Conservation (phyloP, 2,329 filamentous ascomycete species). For the Elsinoe australis region DNA sequence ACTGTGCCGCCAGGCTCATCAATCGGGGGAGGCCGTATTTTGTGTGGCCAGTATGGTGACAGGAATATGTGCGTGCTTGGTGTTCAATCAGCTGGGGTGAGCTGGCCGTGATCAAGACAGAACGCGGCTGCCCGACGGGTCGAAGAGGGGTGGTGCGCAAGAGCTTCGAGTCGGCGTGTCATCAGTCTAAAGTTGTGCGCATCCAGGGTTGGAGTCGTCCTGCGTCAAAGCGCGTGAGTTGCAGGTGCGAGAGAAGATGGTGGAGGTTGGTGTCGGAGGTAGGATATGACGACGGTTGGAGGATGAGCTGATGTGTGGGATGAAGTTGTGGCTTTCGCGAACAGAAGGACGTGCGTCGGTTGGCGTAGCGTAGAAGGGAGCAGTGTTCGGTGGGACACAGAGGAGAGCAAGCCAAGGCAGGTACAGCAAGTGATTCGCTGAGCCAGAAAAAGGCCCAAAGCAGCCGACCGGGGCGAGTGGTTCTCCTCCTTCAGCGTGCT, state of each 20-base stretch:
- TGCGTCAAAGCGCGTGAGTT: slow-evolving; percentile 1
- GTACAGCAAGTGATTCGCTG: no score
- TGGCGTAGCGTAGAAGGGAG: neutral
- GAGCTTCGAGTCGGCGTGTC: slow-evolving; percentile 3
- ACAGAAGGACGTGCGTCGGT: slow-evolving; percentile 10
- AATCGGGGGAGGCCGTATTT: neutral
- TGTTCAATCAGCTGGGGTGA: neutral
- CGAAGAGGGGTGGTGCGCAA: slow-evolving; percentile 10
- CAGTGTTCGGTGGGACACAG: no score
- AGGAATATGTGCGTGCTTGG: neutral
- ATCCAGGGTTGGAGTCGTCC: neutral
- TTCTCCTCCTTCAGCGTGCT: no score
- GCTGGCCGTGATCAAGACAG: slow-evolving; percentile 5
- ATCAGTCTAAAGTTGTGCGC: slow-evolving; percentile 11
- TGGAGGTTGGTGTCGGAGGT: neutral
- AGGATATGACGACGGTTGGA: slow-evolving; percentile 7
- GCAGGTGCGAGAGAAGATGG: neutral
- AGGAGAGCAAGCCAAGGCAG: no score
- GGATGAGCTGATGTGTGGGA: slow-evolving; percentile 13
- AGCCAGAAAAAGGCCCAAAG: no score
- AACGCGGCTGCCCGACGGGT: slow-evolving; percentile 12
- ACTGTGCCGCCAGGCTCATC: slow-evolving; percentile 15
- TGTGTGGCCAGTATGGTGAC: neutral
- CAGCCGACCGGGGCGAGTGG: no score
- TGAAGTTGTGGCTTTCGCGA: slow-evolving; percentile 6